A percentile compares a stretch with the other conserved stretches of the same genome.
These are phyloP conservation scores for Glycine tomentella DNA, from an alignment of 306 rosid genomes.

Conservation along the genomic window DNA sequence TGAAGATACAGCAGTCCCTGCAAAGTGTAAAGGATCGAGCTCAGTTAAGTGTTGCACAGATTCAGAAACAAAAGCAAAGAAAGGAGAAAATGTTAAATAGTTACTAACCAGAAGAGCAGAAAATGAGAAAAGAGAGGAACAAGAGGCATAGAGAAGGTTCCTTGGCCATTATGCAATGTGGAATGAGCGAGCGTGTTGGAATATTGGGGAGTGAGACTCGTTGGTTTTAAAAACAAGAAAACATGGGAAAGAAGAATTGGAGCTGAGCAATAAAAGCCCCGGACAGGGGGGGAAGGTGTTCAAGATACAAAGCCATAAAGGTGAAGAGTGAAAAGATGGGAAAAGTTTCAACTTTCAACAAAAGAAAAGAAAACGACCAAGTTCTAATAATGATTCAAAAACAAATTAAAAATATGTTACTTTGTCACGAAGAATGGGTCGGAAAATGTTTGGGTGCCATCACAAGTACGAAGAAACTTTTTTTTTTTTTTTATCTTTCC, in stretches of 20 bases:
- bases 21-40: background rate
- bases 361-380: conserved; percentile 47
- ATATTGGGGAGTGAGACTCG: conserved; percentile 41
- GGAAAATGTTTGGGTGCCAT: conserved; percentile 24
- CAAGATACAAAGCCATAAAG: conserved; percentile 35
- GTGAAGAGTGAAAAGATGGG: conserved; percentile 37
- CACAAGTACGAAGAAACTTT: conserved; percentile 21
- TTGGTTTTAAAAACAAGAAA: conserved; percentile 51
- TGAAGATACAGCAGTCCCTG: conserved; percentile 39
- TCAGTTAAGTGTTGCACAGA: conserved; percentile 22
- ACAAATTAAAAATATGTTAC: conserved; percentile 54
- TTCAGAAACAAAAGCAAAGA: conserved; percentile 43
- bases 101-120: conserved; percentile 68
- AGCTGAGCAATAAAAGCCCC: conserved; percentile 37
- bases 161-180: conserved; percentile 59
- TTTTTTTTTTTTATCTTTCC: conserved; percentile 34
- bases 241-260: conserved; percentile 38
- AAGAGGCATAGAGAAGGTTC: conserved; percentile 58
- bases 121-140: conserved; percentile 61
- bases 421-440: conserved; percentile 66
- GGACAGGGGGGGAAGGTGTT: conserved; percentile 31
- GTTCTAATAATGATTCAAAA: conserved; percentile 22
- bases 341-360: conserved; percentile 30
- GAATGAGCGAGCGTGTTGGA: conserved; percentile 39
- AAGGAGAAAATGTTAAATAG: conserved; percentile 14